These are phyloP conservation scores for Pythium sp. DNA, from an alignment of 352 stramenopile species.

Conservation along the genomic window DNA sequence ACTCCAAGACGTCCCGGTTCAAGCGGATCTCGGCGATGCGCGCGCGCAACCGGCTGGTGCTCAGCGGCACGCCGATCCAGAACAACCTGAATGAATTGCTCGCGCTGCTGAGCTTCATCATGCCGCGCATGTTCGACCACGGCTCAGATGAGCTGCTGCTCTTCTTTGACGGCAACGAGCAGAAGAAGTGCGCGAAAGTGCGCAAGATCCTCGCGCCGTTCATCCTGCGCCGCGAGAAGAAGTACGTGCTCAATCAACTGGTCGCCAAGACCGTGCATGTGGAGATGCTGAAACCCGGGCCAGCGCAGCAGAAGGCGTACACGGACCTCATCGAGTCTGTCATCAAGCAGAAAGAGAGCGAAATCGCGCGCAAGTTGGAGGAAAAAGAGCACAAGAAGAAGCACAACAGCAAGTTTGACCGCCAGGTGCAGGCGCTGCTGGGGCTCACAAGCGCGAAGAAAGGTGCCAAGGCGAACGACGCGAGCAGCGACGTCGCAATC, in stretches of 20 bases:
- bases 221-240: constrained; percentile 95
- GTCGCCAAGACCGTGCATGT: constrained; percentile 83
- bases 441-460: constrained; percentile 17
- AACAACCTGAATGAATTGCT: constrained; percentile 89
- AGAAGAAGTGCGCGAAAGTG: constrained; percentile 83
- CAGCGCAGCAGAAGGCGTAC: constrained; percentile 87
- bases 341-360: constrained; percentile 56
- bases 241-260: constrained; percentile 93
- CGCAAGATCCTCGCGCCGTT: constrained; percentile 96
- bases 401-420: constrained; percentile 40
- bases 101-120: constrained; percentile 89
- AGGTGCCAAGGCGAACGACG: not conserved
- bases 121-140: constrained; percentile 89
- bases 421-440: constrained; percentile 48
- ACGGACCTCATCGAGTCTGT: constrained; percentile 64
- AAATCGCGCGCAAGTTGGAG: constrained; percentile 39
- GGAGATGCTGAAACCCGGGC: constrained; percentile 79
- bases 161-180: constrained; percentile 80
- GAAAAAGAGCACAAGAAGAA: constrained; percentile 63
- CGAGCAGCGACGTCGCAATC: constrained; percentile 58
- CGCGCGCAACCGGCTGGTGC: constrained; percentile 64
- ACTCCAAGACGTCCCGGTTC: constrained; percentile 87
- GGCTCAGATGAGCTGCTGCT: constrained; percentile 74
- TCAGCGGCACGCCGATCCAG: constrained; percentile 89
- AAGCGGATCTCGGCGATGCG: constrained; percentile 83